phyloP scores from a whole-genome alignment of 169 alveolate genomes.

The Amoebophrya sp. region DNA sequence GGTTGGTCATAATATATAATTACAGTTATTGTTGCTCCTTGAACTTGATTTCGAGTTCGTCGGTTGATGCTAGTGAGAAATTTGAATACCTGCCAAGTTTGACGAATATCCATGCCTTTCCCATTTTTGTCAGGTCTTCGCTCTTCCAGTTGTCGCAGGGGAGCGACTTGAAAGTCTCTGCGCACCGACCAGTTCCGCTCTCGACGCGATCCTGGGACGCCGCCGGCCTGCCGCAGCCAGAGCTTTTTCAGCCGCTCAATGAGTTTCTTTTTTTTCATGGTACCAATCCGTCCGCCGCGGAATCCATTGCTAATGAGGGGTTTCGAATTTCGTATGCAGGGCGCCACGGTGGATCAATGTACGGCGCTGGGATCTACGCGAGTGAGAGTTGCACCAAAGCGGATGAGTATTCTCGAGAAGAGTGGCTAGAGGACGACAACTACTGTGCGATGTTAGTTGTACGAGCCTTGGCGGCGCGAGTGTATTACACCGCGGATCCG shows the following conservation, averaged over 20 bases:
- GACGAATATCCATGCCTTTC: no score
- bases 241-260: neutral
- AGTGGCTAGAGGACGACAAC: slow-evolving; percentile 18
- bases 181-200: neutral
- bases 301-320: neutral
- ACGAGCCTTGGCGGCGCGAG: slow-evolving; percentile 6
- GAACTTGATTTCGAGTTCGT: no score
- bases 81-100: no score
- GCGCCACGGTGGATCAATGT: neutral
- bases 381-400: neutral
- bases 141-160: neutral
- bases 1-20: no score
- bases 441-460: slow-evolving; percentile 4
- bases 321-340: neutral
- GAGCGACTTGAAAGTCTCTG: neutral
- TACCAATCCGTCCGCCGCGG: neutral
- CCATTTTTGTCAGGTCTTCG: no score
- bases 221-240: slow-evolving; percentile 8
- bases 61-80: no score
- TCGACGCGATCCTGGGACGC: neutral
- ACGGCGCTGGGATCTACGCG: slow-evolving; percentile 19
- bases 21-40: no score
- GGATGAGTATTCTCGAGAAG: neutral
- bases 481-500: slow-evolving; percentile 10
- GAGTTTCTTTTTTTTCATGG: neutral